Evolutionary conservation across 805 yeast genomes (phyloP), one percentile per base, ranked within the genome.

Genomic region (Ogataea paraovalis): DNA sequence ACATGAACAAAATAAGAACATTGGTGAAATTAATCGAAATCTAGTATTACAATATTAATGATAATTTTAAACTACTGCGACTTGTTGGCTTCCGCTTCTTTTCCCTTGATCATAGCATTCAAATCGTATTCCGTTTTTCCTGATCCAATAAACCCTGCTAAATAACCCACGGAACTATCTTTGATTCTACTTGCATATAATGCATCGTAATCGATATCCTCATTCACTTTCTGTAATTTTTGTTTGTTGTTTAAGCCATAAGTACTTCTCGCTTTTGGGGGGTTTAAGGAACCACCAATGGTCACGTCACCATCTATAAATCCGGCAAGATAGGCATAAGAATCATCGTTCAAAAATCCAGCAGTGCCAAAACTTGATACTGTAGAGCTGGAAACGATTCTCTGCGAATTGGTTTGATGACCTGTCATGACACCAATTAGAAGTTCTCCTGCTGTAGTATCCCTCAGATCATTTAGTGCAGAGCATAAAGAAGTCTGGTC

Each of bases 241-340:
- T 22, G 42, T 4, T 39, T 7, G n/a, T 13, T 16, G 6, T 37
- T 43, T 34, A 25, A 34, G 8, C 18, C 22, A 9, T 21, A 13
- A 3, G 21, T 18, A 10, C 42, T 41, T 5, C 10, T 18, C 37
- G 28, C 42, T 48, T 1, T 14, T 30, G 6, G 16, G 12, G 12
- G 16, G 12, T 7, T 30, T 12, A 14, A 12, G 12, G 34, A 14
- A 14, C 19, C 38, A 8, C 20, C 20, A 18, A 44, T 5, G 2
- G 45, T 39, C 30, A 45, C 36, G 45, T 61, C 58, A n/a, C 64
- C 66, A 9, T 61, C 57, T 4, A 71, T 46, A 5, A 67, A 48
- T 2, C 64, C 65, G 2, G 74, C 78, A 21, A 77, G 59, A 48
- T 76, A 77, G 0, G 68, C 67, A 54, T 67, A 76, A 0, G 81